Percentiles rank a stretch among this genome's conserved stretches.
phyloP scores from a whole-genome alignment of 345 rosid genomes.

The Chamaenerion angustifolium region DNA sequence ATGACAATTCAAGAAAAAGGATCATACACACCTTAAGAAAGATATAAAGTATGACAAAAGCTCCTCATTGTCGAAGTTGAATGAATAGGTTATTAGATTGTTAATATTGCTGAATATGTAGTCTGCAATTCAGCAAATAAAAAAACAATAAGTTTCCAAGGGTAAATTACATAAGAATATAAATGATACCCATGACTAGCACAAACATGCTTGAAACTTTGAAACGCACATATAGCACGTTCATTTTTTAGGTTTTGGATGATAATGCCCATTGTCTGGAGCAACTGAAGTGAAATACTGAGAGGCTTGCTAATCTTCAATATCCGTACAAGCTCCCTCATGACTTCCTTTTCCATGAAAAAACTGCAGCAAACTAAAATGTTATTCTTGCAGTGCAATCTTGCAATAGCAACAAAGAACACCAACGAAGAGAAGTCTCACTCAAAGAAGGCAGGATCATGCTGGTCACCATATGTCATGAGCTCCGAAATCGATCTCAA shows the following conservation, averaged over 20 bases:
- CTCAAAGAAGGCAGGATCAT: slow-evolving; percentile 77
- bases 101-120: slow-evolving; percentile 95
- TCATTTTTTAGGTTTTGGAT: slow-evolving; percentile 81
- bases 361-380: slow-evolving; percentile 25
- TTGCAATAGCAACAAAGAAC: not conserved
- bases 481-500: slow-evolving; percentile 91
- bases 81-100: slow-evolving; percentile 68
- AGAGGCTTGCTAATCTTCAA: slow-evolving; percentile 48
- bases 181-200: not conserved
- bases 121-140: slow-evolving; percentile 40
- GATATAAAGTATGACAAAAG: slow-evolving; percentile 88
- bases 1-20: not conserved
- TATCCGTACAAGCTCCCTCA: slow-evolving; percentile 88
- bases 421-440: slow-evolving; percentile 28
- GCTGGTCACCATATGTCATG: slow-evolving; percentile 95
- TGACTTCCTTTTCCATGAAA: slow-evolving; percentile 95
- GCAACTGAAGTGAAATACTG: slow-evolving; percentile 73
- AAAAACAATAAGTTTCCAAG: not conserved
- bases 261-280: slow-evolving; percentile 96
- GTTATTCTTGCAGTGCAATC: too few species aligned
- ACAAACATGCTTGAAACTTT: not conserved
- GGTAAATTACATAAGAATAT: not conserved
- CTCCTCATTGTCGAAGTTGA: slow-evolving; percentile 91
- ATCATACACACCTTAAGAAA: slow-evolving; percentile 60
- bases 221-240: slow-evolving; percentile 78